Conservation (phyloP, 1,284 basidiomycete genomes). For the Sanguinoderma infundibulare region DNA sequence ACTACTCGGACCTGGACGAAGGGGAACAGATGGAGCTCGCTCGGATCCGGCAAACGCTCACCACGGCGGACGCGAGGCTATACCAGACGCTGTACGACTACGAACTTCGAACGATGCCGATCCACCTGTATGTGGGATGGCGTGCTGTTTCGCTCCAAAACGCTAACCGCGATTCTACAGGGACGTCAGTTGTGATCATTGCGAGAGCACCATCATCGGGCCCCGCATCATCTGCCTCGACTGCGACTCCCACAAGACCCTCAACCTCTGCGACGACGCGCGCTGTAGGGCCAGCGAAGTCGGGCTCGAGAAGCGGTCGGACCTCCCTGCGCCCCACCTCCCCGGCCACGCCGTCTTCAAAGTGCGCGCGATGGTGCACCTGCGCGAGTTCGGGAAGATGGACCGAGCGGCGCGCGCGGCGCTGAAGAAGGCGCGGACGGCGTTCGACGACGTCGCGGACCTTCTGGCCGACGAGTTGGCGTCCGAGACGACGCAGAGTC, state of each 20-base stretch:
- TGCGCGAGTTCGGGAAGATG: conserved; percentile 11
- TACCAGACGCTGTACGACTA: conserved; percentile 19
- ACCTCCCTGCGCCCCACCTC: conserved; percentile 4
- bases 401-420: conserved; percentile 3
- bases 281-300: conserved; percentile 4
- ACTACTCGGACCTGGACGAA: conserved; percentile 4
- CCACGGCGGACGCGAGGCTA: conserved; percentile 11
- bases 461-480: neutral
- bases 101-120: conserved; percentile 9
- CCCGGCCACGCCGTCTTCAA: conserved; percentile 12
- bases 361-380: conserved; percentile 14
- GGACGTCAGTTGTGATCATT: conserved; percentile 11
- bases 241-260: conserved; percentile 7
- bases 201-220: conserved; percentile 15
- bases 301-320: conserved; percentile 6
- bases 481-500: neutral
- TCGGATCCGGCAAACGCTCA: conserved; percentile 6
- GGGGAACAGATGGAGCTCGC: conserved; percentile 3
- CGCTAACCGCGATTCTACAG: neutral
- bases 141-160: neutral
- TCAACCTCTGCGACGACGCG: conserved; percentile 16
- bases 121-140: conserved; percentile 13
- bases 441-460: conserved; percentile 6
- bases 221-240: conserved; percentile 13
- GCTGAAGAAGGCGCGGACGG: conserved; percentile 6